These are phyloP conservation scores for Paramecium sexaurelia DNA, from an alignment of 73 alveolate species.

Conservation along the genomic window DNA sequence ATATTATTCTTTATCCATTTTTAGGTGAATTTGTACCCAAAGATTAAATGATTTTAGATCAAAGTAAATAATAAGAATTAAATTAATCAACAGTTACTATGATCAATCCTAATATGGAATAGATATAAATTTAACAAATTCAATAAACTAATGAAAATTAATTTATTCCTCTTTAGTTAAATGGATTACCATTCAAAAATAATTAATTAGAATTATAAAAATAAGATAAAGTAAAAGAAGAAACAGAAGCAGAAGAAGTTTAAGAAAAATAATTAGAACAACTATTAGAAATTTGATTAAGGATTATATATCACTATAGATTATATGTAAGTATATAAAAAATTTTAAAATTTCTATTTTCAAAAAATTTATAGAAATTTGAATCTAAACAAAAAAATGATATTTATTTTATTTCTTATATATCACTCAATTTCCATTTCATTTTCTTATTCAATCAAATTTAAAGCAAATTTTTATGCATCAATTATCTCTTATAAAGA, in stretches of 20 bases:
- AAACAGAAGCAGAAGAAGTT: not conserved
- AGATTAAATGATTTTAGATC: not conserved
- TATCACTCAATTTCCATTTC: constrained; percentile 11
- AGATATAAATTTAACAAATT: not conserved
- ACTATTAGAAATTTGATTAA: not conserved
- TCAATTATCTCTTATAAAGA: not conserved
- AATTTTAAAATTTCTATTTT: too few species aligned
- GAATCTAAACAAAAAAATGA: too few species aligned
- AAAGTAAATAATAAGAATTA: not conserved
- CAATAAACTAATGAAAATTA: not conserved
- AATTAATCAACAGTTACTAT: not conserved
- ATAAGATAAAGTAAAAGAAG: not conserved
- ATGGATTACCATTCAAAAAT: not conserved
- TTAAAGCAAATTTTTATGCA: constrained; percentile 28
- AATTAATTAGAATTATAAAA: not conserved
- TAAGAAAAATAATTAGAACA: not conserved
- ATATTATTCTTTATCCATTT: constrained; percentile 10
- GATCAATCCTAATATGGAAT: not conserved
- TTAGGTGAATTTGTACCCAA: not conserved
- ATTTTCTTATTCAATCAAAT: not conserved
- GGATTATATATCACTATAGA: not conserved
- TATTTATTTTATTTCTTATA: not conserved
- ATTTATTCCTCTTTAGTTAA: not conserved
- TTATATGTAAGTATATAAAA: too few species aligned
- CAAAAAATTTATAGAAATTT: too few species aligned